Evolutionary conservation across 1,284 basidiomycete species (phyloP).

Genomic region (Pseudozyma hubeiensis): DNA sequence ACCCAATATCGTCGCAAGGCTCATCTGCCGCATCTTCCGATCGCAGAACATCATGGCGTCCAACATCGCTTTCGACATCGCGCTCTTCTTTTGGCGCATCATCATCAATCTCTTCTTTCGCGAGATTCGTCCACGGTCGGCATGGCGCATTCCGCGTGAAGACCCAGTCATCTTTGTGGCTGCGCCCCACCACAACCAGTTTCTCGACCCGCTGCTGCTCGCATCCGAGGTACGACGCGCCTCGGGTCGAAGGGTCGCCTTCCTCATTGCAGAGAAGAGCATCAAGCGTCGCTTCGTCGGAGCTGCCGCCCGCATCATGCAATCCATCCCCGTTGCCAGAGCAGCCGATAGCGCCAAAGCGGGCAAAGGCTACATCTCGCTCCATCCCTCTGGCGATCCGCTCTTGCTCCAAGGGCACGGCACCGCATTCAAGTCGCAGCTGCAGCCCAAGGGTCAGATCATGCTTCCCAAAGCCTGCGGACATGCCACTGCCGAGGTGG

Average conservation of each 20-base stretch:
- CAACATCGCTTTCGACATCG: slow-evolving; percentile 69
- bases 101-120: slow-evolving; percentile 97
- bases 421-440: slow-evolving; percentile 83
- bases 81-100: slow-evolving; percentile 74
- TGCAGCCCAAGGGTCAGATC: slow-evolving; percentile 84
- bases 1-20: slow-evolving; percentile 52
- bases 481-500: slow-evolving; percentile 83
- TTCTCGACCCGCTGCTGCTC: slow-evolving; percentile 92
- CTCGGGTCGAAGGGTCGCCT: slow-evolving; percentile 84
- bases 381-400: slow-evolving; percentile 75
- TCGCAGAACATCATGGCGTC: slow-evolving; percentile 61
- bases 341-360: slow-evolving; percentile 88
- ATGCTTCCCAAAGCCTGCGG: slow-evolving; percentile 86
- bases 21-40: slow-evolving; percentile 54
- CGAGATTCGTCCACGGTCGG: slow-evolving; percentile 92
- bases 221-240: slow-evolving; percentile 86
- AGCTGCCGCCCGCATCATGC: slow-evolving; percentile 85
- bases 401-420: slow-evolving; percentile 79
- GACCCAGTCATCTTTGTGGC: slow-evolving; percentile 96
- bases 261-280: slow-evolving; percentile 92
- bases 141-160: slow-evolving; percentile 88
- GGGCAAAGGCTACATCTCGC: slow-evolving; percentile 80
- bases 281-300: slow-evolving; percentile 86
- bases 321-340: slow-evolving; percentile 81
- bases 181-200: slow-evolving; percentile 97